Conservation (phyloP, 2,329 filamentous ascomycete genomes). For the Cordyceps fumosorosea region DNA sequence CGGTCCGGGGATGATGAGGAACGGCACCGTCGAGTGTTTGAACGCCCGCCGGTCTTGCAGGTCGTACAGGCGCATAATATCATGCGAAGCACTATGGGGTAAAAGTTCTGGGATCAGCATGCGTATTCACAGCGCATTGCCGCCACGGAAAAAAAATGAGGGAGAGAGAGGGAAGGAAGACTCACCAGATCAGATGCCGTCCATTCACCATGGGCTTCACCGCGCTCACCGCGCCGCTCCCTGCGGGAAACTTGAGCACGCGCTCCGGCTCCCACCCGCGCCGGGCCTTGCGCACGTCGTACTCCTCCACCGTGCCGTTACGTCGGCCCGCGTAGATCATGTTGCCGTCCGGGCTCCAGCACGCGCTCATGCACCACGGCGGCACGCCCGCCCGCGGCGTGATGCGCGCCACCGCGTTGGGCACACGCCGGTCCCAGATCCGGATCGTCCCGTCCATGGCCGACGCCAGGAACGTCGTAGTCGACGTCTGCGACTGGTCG, state of each 20-base stretch:
- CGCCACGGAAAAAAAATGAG: too few relatives aligned
- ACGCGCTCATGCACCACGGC: conserved; percentile 96
- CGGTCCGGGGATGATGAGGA: conserved; percentile 90
- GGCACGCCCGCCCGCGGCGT: conserved; percentile 67
- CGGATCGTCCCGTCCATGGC: conserved; percentile 81
- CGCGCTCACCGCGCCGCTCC: conserved; percentile 83
- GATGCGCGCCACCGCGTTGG: conserved; percentile 72
- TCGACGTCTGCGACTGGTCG: conserved; percentile 55
- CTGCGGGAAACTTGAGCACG: conserved; percentile 78
- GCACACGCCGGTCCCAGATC: conserved; percentile 84
- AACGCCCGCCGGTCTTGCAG: conserved; percentile 58
- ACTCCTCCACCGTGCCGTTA: conserved; percentile 93
- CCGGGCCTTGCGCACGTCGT: conserved; percentile 68
- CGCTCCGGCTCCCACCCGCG: conserved; percentile 67
- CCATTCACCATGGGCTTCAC: conserved; percentile 89
- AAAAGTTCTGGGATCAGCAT: background rate
- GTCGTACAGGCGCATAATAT: conserved; percentile 91
- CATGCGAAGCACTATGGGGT: conserved; percentile 67
- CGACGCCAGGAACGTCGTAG: conserved; percentile 80
- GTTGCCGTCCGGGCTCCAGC: conserved; percentile 94
- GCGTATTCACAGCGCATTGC: background rate
- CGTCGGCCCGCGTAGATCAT: conserved; percentile 87
- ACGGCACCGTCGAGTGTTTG: conserved; percentile 78
- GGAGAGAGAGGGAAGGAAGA: background rate
- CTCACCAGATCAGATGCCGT: conserved; percentile 73